Evolutionary conservation across 192 early-diverging fungal species (phyloP).

Genomic region (Podila verticillata): DNA sequence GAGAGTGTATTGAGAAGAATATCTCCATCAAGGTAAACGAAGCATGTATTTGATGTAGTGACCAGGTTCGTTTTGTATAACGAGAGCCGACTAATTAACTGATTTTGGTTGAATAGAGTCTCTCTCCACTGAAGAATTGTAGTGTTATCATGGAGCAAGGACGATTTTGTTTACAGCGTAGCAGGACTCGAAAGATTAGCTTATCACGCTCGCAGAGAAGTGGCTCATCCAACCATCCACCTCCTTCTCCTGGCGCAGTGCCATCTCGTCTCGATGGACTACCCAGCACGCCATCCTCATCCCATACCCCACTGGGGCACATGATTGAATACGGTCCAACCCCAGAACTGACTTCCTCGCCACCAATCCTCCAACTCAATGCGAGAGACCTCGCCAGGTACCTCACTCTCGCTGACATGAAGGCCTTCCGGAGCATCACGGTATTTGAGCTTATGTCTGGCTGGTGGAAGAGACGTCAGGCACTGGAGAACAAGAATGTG

Average conservation of each 20-base stretch:
- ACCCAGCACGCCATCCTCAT: background rate
- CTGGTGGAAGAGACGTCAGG: constrained; percentile 45
- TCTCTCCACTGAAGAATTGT: constrained; percentile 43
- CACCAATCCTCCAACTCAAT: constrained; percentile 54
- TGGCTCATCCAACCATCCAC: background rate
- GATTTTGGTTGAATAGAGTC: constrained; percentile 10
- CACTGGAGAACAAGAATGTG: constrained; percentile 19
- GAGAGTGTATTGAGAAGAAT: constrained; percentile 43
- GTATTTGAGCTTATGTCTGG: constrained; percentile 52
- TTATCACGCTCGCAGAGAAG: constrained; percentile 15
- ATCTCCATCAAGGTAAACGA: constrained; percentile 23
- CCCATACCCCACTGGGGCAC: background rate
- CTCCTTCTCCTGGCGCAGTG: background rate
- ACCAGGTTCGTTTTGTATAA: no score
- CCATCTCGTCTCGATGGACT: background rate
- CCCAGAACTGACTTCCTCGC: constrained; percentile 23
- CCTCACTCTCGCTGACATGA: constrained; percentile 53
- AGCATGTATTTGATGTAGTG: no score
- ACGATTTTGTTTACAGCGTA: constrained; percentile 36
- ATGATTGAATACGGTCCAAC: constrained; percentile 19
- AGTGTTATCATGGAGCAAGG: constrained; percentile 50
- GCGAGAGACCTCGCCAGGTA: constrained; percentile 63
- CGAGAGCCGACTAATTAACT: no score
- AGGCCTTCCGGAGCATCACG: constrained; percentile 48
- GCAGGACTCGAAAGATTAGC: constrained; percentile 38